These are phyloP conservation scores for Breynia disticha DNA, from an alignment of 441 rosid species.

Conservation along the genomic window DNA sequence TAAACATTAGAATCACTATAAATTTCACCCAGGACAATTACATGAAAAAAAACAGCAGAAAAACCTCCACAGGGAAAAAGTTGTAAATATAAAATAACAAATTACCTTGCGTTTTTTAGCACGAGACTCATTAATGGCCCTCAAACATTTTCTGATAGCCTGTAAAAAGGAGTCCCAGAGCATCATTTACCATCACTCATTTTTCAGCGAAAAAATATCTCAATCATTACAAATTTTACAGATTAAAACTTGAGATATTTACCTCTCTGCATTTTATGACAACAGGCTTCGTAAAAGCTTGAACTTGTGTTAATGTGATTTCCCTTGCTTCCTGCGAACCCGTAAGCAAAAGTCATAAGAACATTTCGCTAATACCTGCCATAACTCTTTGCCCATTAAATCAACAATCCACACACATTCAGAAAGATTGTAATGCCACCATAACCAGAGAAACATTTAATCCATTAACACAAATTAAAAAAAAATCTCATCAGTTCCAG, in stretches of 20 bases:
- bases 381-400: no score
- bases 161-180: constrained; percentile 21
- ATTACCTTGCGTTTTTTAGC: constrained; percentile 94
- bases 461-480: no score
- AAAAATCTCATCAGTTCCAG: no score
- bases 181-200: background rate
- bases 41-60: background rate
- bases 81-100: background rate
- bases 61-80: background rate
- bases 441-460: no score
- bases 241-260: constrained; percentile 18
- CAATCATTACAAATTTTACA: background rate
- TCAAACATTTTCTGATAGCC: constrained; percentile 76
- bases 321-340: constrained; percentile 72
- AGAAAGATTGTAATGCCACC: no score
- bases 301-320: constrained; percentile 56
- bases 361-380: background rate
- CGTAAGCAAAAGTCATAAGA: constrained; percentile 8
- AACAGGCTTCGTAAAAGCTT: constrained; percentile 51
- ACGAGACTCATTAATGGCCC: constrained; percentile 97
- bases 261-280: constrained; percentile 92
- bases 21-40: background rate
- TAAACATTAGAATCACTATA: background rate
- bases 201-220: background rate
- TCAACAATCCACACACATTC: background rate